Percentiles rank a stretch among this genome's conserved stretches.
Evolutionary conservation across 495 filamentous ascomycete species (phyloP).

Genomic region (Tuber calosporum): DNA sequence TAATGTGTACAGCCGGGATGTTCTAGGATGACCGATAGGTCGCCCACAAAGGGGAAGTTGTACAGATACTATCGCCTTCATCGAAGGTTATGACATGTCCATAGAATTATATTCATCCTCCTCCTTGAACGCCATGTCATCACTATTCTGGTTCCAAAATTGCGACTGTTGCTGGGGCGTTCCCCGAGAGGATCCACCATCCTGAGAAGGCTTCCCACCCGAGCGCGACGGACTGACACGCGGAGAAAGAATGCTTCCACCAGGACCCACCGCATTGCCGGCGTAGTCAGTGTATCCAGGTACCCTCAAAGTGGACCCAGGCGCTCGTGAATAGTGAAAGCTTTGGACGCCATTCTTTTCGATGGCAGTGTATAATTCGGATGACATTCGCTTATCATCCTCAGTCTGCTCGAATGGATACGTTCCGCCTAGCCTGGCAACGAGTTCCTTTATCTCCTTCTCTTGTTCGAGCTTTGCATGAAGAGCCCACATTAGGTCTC

Average conservation of each 20-base stretch:
- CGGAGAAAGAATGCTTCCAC: constrained; percentile 32
- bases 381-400: constrained; percentile 90
- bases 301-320: constrained; percentile 77
- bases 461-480: constrained; percentile 81
- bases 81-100: constrained; percentile 55
- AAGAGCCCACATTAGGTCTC: constrained; percentile 95
- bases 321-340: constrained; percentile 76
- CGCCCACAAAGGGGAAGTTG: constrained; percentile 14
- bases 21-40: constrained; percentile 16
- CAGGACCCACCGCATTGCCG: constrained; percentile 58
- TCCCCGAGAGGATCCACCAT: constrained; percentile 36
- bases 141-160: constrained; percentile 66
- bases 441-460: constrained; percentile 66
- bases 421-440: constrained; percentile 60
- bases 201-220: constrained; percentile 33
- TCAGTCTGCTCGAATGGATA: constrained; percentile 81
- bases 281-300: constrained; percentile 88
- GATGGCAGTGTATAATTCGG: constrained; percentile 77
- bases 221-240: constrained; percentile 36
- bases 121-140: constrained; percentile 75
- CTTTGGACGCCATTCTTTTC: constrained; percentile 56
- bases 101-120: constrained; percentile 86
- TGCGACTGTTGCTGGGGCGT: constrained; percentile 50
- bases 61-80: constrained; percentile 4
- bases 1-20: constrained; percentile 31